These are phyloP conservation scores for Puccinia triticina DNA, from an alignment of 1,284 basidiomycete species.

Conservation along the genomic window DNA sequence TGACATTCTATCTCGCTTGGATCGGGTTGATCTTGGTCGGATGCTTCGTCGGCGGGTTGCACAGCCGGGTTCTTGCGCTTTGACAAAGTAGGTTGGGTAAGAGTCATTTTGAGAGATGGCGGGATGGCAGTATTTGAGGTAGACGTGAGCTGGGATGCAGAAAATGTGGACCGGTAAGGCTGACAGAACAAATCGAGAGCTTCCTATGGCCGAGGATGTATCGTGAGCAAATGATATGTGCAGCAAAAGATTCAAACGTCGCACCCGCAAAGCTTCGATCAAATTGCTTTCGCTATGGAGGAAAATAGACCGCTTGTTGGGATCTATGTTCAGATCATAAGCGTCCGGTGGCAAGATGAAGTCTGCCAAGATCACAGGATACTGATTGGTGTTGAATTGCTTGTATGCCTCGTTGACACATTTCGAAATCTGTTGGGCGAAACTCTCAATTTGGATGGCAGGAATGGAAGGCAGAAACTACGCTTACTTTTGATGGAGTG, in stretches of 20 bases:
- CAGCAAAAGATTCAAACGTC: conserved; percentile 51
- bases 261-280: conserved; percentile 75
- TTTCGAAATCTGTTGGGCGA: conserved; percentile 70
- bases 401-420: conserved; percentile 87
- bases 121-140: background rate
- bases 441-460: conserved; percentile 12
- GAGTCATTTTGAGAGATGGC: conserved; percentile 24
- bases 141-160: conserved; percentile 56
- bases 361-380: conserved; percentile 81
- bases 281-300: conserved; percentile 84
- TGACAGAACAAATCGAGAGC: conserved; percentile 70
- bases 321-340: conserved; percentile 93
- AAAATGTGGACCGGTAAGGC: conserved; percentile 71
- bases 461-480: conserved; percentile 54
- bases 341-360: conserved; percentile 77
- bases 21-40: background rate
- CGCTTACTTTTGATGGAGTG: conserved; percentile 70
- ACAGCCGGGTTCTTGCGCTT: conserved; percentile 26
- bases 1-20: conserved; percentile 5
- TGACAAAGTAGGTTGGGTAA: conserved; percentile 26
- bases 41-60: background rate
- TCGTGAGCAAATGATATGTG: conserved; percentile 24
- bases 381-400: conserved; percentile 77
- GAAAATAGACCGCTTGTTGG: conserved; percentile 93
- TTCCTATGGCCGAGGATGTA: conserved; percentile 59